Base-by-base conservation (phyloP, 1,284 basidiomycete genomes). In the Taiwanofungus camphoratus region DNA sequence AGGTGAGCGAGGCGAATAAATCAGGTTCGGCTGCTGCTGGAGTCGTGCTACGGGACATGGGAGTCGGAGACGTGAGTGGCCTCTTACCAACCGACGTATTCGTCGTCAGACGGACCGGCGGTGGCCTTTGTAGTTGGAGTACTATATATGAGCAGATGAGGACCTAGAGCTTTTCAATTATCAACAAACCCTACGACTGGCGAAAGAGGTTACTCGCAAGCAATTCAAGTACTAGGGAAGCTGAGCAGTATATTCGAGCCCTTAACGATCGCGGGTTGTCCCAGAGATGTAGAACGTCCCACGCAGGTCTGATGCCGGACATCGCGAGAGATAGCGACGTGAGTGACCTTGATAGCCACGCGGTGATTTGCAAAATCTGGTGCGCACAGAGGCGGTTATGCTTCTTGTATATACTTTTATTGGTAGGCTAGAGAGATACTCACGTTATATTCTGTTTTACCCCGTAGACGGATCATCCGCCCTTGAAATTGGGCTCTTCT, bases 21-120 rank as follows among this genome's bases (percentile, higher is more conserved):
- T 83, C 82, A 24, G 73, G 67, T 48, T 82, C 79, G 13, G 65
- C 39, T 35, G 41, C 35, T 11, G 44, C 34, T 12, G 57, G 57
- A 5, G 55, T 48, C 55, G 43, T 21, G 54, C 55, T 39, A 52
- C 61, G 51, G 50, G 53, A 51, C 59, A 65, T 26, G 61, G 61
- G 47, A 57, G 49, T 48, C 15, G 55, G 47, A n/a, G 53, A 54
- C 44, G 26, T 20, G 18, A 51, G 45, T 46, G 20, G 38, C 30
- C 34, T 50, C 11, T 42, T 34, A 41, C 47, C 43, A 33, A 42
- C 39, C 50, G 52, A 42, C 41, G 56, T 26, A 33, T 80, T 71
- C 30, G 84, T 71, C 29, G 85, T 71, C 15, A 87, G 73, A 33
- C 81, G 78, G 39, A 87, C 77, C 0, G 74, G 56, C 6, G 83